Percentiles rank a stretch among this genome's conserved stretches.
Conservation (phyloP, 108 stramenopile species). For the Seminavis robusta region DNA sequence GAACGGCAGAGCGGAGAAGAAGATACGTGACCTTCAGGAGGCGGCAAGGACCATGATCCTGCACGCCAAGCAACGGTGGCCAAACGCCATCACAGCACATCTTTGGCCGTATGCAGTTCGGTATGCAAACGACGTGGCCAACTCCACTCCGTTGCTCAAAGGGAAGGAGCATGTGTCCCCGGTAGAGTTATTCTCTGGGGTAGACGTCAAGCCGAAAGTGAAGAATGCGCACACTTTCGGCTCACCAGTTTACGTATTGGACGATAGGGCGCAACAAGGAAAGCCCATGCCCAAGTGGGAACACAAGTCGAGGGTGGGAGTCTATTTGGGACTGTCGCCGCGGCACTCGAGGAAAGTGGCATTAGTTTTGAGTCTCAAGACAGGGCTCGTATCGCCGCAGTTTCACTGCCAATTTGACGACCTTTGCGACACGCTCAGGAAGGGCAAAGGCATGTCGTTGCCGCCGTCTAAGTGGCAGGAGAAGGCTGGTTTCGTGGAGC, state of each 20-base stretch:
- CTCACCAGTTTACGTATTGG: slow-evolving; percentile 23
- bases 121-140: slow-evolving; percentile 21
- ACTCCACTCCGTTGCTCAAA: slow-evolving; percentile 11
- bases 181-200: slow-evolving; percentile 9
- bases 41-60: slow-evolving; percentile 44
- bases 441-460: not conserved
- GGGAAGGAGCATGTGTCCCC: not conserved
- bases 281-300: slow-evolving; percentile 21
- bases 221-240: slow-evolving; percentile 24
- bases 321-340: slow-evolving; percentile 30
- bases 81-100: slow-evolving; percentile 19
- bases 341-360: slow-evolving; percentile 10
- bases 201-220: not conserved
- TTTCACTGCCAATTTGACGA: slow-evolving; percentile 23
- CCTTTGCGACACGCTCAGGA: slow-evolving; percentile 6
- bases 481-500: not conserved
- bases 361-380: slow-evolving; percentile 12
- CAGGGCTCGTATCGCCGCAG: slow-evolving; percentile 31
- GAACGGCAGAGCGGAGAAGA: slow-evolving; percentile 44
- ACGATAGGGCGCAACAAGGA: slow-evolving; percentile 2
- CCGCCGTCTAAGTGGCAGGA: slow-evolving; percentile 16
- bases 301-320: slow-evolving; percentile 14
- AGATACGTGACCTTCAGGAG: slow-evolving; percentile 34
- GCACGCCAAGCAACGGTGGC: slow-evolving; percentile 40
- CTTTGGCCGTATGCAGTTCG: slow-evolving; percentile 54